These are phyloP conservation scores for Coniochaeta ligniaria DNA, from an alignment of 2,329 filamentous ascomycete species.

Conservation along the genomic window DNA sequence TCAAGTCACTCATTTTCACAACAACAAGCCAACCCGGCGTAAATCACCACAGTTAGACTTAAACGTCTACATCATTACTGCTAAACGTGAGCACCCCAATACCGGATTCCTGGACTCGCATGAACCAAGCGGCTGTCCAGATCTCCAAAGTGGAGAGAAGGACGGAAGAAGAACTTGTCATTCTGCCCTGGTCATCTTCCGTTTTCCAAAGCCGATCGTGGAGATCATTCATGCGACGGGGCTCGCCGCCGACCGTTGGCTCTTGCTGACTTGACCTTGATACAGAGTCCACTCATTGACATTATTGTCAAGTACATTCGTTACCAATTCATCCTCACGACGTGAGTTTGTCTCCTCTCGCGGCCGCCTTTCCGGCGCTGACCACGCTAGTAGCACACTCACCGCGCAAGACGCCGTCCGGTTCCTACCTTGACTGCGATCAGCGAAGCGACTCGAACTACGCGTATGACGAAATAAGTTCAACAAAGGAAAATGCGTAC, in stretches of 20 bases:
- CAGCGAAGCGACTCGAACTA: background rate
- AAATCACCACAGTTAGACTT: background rate
- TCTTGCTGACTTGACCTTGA: constrained; percentile 11
- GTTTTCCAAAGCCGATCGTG: constrained; percentile 18
- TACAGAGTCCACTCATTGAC: constrained; percentile 41
- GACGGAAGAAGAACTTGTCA: constrained; percentile 3
- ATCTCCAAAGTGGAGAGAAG: constrained; percentile 1
- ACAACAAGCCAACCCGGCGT: constrained; percentile 12
- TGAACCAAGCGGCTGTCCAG: background rate
- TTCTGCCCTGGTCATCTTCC: constrained; percentile 1
- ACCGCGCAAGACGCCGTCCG: background rate
- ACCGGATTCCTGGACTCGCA: background rate
- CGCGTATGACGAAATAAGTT: constrained; percentile 9
- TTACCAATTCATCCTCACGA: constrained; percentile 40
- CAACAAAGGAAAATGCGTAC: constrained; percentile 37
- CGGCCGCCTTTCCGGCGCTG: background rate
- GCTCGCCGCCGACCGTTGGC: constrained; percentile 5
- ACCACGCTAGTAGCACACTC: background rate
- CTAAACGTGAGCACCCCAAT: constrained; percentile 1
- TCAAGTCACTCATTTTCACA: constrained; percentile 33
- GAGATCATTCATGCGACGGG: constrained; percentile 21
- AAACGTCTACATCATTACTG: background rate
- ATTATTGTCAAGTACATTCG: constrained; percentile 53
- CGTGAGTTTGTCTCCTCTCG: constrained; percentile 23
- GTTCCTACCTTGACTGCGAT: background rate